Base-by-base conservation (phyloP, 805 yeast genomes). In the Teunomyces stri region DNA sequence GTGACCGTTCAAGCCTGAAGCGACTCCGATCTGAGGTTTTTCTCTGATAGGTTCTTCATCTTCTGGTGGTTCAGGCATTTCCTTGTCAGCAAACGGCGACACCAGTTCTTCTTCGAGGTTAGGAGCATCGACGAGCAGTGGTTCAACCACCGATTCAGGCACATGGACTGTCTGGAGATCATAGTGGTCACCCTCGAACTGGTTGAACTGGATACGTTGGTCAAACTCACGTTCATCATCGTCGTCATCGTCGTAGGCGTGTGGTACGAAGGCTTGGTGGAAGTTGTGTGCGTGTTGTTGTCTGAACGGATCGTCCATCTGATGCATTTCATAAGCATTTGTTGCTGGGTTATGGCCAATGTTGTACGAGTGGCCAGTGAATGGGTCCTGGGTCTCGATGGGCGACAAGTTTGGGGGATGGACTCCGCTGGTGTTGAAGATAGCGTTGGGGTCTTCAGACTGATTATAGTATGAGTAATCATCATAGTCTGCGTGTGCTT, bases 1-100 rank as follows among this genome's bases (percentile, higher is more conserved):
- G 60, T 89, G 89, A 47, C 96, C 96, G 47, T 73, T 68, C 47
- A 64, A 62, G 29, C 75, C 75, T 6, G 65, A 49, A 2, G 71
- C 71, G 22, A 60, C 49, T 15, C 69, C 67, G 25, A 63, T 62
- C 37, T 64, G 68, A 20, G 72, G 69, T 51, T 67, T 66, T 7
- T 62, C 57, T 6, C 68, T 53, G 4, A 57, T 54, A 13, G 66
- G 60, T 28, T 66, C 72, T 39, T 62, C 72, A 38, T 62, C 64
- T 27, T 56, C 66, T 4, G 74, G 75, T 5, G 70, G 68, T n/a
- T 56, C 59, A 5, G 57, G 62, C 31, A 65, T 57, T 6, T 50
- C 58, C 22, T 61, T 64, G 37, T 62, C 65, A n/a, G 55, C 67
- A 49, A 64, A 62, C 3, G 72, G 72, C 2, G 66, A 53, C 21